These are phyloP conservation scores for Sanghuangporus weigelae DNA, from an alignment of 1,284 basidiomycete species.

Conservation along the genomic window DNA sequence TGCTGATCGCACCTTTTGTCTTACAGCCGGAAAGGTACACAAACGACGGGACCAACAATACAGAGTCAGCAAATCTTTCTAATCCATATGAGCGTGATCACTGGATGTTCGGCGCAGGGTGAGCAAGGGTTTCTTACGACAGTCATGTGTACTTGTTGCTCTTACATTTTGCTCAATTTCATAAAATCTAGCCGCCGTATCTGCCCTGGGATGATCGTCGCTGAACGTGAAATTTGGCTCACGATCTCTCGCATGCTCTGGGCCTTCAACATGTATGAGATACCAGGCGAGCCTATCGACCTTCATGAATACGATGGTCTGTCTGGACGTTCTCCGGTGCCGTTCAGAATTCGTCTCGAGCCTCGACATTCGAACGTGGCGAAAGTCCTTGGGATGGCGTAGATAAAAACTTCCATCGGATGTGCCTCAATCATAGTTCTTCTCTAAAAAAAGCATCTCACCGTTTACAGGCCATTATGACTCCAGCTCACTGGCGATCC, in stretches of 20 bases:
- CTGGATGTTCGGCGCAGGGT: slow-evolving; percentile 39
- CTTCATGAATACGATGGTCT: slow-evolving; percentile 33
- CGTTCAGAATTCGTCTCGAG: slow-evolving; percentile 25
- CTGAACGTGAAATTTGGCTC: slow-evolving; percentile 15
- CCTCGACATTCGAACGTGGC: slow-evolving; percentile 19
- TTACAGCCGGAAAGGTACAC: slow-evolving; percentile 32
- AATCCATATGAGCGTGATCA: slow-evolving; percentile 39
- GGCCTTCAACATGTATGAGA: slow-evolving; percentile 19
- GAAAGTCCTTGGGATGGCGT: background rate
- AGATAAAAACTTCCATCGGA: background rate
- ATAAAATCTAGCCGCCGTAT: slow-evolving; percentile 23
- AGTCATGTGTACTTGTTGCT: background rate
- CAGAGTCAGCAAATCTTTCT: slow-evolving; percentile 33
- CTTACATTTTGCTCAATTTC: slow-evolving; percentile 13
- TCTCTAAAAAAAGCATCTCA: background rate
- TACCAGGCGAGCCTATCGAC: slow-evolving; percentile 31
- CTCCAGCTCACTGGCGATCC: background rate
- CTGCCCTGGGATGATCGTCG: slow-evolving; percentile 20
- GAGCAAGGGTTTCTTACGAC: slow-evolving; percentile 9
- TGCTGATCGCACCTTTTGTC: slow-evolving; percentile 10
- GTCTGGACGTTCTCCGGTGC: slow-evolving; percentile 30
- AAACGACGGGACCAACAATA: slow-evolving; percentile 26
- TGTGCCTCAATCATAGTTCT: background rate
- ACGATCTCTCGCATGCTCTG: slow-evolving; percentile 10
- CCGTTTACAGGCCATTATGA: background rate